Conservation (phyloP, 2,329 filamentous ascomycete species). For the Penicillium sp. region DNA sequence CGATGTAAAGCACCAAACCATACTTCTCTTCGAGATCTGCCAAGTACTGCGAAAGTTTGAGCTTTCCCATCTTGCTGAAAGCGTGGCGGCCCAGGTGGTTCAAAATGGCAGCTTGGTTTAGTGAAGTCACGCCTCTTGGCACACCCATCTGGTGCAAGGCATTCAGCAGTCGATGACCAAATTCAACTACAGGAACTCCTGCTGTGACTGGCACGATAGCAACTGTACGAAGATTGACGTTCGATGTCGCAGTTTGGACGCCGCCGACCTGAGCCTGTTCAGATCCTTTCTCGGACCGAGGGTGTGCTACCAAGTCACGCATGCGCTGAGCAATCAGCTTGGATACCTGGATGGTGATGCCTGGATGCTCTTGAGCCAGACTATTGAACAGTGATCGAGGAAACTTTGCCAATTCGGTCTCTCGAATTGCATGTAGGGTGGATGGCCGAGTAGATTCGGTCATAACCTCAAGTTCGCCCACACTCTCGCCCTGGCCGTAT, state of each 20-base stretch:
- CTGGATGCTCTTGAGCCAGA: slow-evolving; percentile 92
- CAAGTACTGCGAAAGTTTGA: slow-evolving; percentile 92
- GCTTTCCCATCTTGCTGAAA: slow-evolving; percentile 95
- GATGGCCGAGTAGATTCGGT: slow-evolving; percentile 90
- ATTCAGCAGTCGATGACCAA: slow-evolving; percentile 83
- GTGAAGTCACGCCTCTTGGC: slow-evolving; percentile 82
- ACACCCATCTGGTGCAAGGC: slow-evolving; percentile 88
- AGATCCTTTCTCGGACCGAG: slow-evolving; percentile 65
- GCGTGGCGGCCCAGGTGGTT: slow-evolving; percentile 95
- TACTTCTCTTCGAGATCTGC: slow-evolving; percentile 98
- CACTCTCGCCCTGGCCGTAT: slow-evolving; percentile 95
- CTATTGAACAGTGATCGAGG: slow-evolving; percentile 97
- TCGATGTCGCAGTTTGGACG: slow-evolving; percentile 67
- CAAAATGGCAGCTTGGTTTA: slow-evolving; percentile 91
- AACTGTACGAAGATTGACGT: slow-evolving; percentile 87
- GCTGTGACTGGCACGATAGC: slow-evolving; percentile 87
- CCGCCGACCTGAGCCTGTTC: slow-evolving; percentile 60
- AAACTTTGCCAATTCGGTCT: slow-evolving; percentile 95
- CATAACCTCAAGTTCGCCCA: slow-evolving; percentile 94
- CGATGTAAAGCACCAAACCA: slow-evolving; percentile 90
- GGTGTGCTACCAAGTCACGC: slow-evolving; percentile 83
- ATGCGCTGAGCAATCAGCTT: slow-evolving; percentile 97
- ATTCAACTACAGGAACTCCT: slow-evolving; percentile 92
- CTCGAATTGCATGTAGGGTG: slow-evolving; percentile 91
- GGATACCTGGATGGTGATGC: slow-evolving; percentile 98